phyloP scores from a whole-genome alignment of 2,329 filamentous ascomycete genomes.

The Aspergillus spinulosporus region DNA sequence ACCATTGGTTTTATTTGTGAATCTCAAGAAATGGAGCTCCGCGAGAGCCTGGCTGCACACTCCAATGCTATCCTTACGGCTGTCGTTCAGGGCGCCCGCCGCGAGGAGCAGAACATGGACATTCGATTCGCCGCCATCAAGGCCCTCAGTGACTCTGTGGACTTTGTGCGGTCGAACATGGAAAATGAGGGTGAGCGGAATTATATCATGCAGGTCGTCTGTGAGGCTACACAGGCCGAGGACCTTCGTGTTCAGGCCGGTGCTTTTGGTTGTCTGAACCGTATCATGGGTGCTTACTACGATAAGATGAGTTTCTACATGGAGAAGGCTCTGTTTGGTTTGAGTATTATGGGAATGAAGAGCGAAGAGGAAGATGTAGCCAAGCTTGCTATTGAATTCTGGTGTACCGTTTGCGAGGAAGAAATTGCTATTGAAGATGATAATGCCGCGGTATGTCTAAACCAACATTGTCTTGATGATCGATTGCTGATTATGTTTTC shows the following conservation, averaged over 20 bases:
- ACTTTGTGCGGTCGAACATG: constrained; percentile 98
- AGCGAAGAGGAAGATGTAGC: constrained; percentile 95
- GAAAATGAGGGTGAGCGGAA: constrained; percentile 99
- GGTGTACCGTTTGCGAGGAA: constrained; percentile 99
- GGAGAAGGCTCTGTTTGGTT: constrained; percentile 97
- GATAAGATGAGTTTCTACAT: constrained; percentile 99
- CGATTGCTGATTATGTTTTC: constrained; percentile 26
- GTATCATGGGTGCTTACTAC: constrained; percentile 98
- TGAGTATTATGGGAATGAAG: constrained; percentile 99
- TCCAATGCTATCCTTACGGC: constrained; percentile 98
- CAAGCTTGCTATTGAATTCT: constrained; percentile 97
- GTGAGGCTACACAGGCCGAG: constrained; percentile 92
- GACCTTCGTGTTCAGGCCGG: constrained; percentile 92
- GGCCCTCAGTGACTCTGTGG: constrained; percentile 90
- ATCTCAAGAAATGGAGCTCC: constrained; percentile 82
- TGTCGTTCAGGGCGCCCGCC: constrained; percentile 94
- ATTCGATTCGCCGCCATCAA: constrained; percentile 91
- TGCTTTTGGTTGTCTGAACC: constrained; percentile 94
- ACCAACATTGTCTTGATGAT: constrained; percentile 3
- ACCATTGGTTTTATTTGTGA: constrained; percentile 99
- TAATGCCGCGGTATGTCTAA: constrained; percentile 69
- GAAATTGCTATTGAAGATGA: constrained; percentile 98
- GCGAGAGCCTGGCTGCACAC: constrained; percentile 76
- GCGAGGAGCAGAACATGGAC: constrained; percentile 89
- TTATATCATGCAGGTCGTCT: constrained; percentile 99